A percentile compares a stretch with the other conserved stretches of the same genome.
phyloP scores from a whole-genome alignment of 2,329 filamentous ascomycete genomes.

The Penicillium digitatum region DNA sequence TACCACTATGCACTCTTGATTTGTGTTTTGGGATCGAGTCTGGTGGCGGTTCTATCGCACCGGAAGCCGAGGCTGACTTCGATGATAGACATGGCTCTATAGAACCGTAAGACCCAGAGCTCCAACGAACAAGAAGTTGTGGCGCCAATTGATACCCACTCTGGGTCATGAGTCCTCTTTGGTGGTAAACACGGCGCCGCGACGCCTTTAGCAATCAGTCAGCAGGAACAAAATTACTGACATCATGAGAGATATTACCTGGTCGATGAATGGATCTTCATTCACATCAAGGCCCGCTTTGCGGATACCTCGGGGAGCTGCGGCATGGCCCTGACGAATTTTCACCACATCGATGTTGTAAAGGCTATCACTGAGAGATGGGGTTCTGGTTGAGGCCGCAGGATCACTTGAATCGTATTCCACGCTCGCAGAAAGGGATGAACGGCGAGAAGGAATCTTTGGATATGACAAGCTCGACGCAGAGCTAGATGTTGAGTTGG shows the following conservation, averaged over 20 bases:
- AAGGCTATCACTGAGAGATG: slow-evolving; percentile 20
- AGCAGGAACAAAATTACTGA: neutral
- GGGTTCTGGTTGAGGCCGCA: slow-evolving; percentile 22
- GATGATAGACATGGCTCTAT: slow-evolving; percentile 4
- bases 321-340: slow-evolving; percentile 6
- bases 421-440: slow-evolving; percentile 21
- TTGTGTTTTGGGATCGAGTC: neutral
- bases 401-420: slow-evolving; percentile 12
- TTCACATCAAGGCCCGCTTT: neutral
- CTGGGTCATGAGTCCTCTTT: neutral
- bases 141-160: slow-evolving; percentile 6
- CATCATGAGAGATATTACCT: neutral
- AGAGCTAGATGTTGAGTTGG: slow-evolving; percentile 2
- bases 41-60: neutral
- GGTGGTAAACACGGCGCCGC: neutral
- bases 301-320: neutral
- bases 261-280: slow-evolving; percentile 18
- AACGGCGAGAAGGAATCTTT: slow-evolving; percentile 27
- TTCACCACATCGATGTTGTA: slow-evolving; percentile 25
- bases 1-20: neutral
- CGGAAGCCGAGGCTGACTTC: neutral
- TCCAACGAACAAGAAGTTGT: slow-evolving; percentile 20
- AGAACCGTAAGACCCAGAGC: slow-evolving; percentile 21
- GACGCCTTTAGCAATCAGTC: slow-evolving; percentile 9
- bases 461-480: slow-evolving; percentile 17